Conservation (phyloP, 345 rosid species). For the Garcia nutans region DNA sequence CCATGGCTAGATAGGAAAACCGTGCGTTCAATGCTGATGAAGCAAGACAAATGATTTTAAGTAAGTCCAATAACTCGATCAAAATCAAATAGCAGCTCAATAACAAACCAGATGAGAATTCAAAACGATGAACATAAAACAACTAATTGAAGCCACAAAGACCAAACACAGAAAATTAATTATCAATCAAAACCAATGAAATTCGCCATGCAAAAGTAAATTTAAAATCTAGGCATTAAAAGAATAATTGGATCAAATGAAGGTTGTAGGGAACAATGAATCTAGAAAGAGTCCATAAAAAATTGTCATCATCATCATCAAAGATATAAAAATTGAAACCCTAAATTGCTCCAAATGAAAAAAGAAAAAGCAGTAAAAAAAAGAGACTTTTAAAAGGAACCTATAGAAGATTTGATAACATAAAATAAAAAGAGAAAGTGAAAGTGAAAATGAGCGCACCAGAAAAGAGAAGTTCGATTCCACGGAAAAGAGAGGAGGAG, state of each 20-base stretch:
- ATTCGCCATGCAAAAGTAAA: slow-evolving; percentile 10
- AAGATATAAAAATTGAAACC: slow-evolving; percentile 3
- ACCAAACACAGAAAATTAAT: not conserved
- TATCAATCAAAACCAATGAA: not conserved
- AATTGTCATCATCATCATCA: not conserved
- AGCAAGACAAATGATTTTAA: not conserved
- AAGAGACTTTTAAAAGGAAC: slow-evolving; percentile 1
- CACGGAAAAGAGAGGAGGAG: not conserved
- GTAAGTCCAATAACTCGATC: not conserved
- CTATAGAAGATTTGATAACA: not conserved
- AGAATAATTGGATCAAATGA: slow-evolving; percentile 12
- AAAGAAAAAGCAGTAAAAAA: not conserved
- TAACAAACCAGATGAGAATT: slow-evolving; percentile 5
- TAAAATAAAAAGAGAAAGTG: not conserved
- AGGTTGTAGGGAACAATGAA: not conserved
- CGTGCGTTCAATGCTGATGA: not conserved
- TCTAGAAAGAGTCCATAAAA: slow-evolving; percentile 6
- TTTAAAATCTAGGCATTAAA: not conserved
- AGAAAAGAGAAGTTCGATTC: not conserved
- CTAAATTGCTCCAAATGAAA: not conserved
- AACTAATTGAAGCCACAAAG: not conserved
- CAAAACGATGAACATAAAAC: not conserved
- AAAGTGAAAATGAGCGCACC: slow-evolving; percentile 17
- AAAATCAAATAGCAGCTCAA: slow-evolving; percentile 11
- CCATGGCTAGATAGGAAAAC: slow-evolving; percentile 9